These are phyloP conservation scores for Sordaria brevicollis DNA, from an alignment of 495 filamentous ascomycete genomes.

Conservation along the genomic window DNA sequence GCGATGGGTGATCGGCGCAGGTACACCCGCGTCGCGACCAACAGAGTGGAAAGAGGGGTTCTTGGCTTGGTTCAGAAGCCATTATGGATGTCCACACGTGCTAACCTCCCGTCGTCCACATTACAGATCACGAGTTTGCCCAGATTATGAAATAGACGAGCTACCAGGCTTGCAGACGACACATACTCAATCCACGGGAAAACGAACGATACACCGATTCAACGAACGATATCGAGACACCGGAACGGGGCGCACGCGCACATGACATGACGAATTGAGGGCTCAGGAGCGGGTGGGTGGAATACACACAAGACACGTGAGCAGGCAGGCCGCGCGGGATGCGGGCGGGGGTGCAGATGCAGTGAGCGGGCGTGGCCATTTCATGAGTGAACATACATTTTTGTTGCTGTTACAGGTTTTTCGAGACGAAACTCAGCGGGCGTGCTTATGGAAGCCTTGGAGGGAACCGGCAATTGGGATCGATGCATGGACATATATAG, in stretches of 20 bases:
- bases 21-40: background rate
- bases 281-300: background rate
- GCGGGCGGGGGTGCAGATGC: background rate
- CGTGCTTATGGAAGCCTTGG: background rate
- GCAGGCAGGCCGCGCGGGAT: background rate
- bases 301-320: background rate
- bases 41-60: background rate
- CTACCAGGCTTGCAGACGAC: background rate
- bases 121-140: conserved; percentile 87
- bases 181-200: too few relatives aligned
- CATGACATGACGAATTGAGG: background rate
- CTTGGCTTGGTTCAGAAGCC: background rate
- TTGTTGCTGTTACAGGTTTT: background rate
- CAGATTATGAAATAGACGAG: conserved; percentile 58
- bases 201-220: background rate
- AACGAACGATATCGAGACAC: background rate
- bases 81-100: background rate
- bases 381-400: background rate
- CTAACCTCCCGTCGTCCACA: conserved; percentile 11
- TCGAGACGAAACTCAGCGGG: background rate
- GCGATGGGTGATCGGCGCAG: background rate
- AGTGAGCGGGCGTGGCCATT: background rate
- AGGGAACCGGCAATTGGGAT: background rate
- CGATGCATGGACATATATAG: background rate
- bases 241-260: background rate